phyloP scores from a whole-genome alignment of 495 filamentous ascomycete species.

The Mytilinidion resinicola region DNA sequence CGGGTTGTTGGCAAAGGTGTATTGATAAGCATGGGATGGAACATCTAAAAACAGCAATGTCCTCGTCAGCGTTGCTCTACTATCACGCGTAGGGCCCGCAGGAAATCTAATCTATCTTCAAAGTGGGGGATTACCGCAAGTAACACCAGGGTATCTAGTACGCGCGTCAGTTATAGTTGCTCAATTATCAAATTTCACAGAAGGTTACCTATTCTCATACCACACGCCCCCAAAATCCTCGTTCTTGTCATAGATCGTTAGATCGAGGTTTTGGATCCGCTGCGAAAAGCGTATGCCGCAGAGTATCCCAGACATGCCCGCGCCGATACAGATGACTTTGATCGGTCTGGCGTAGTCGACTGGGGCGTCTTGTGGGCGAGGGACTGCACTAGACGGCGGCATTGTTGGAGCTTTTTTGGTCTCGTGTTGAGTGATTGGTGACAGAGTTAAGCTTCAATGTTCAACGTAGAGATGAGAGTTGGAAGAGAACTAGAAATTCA shows the following conservation, averaged over 20 bases:
- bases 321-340: neutral
- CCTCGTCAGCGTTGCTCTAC: neutral
- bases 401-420: too few species aligned
- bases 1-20: constrained; percentile 13
- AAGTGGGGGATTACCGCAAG: too few species aligned
- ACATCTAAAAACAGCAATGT: constrained; percentile 5
- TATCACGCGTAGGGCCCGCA: too few species aligned
- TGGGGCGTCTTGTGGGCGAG: too few species aligned
- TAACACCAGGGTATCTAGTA: constrained; percentile 6
- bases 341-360: neutral
- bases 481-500: too few species aligned
- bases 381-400: too few species aligned
- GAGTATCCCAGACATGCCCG: neutral
- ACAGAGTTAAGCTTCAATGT: too few species aligned
- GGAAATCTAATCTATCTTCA: neutral
- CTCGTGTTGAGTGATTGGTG: too few species aligned
- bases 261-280: neutral
- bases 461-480: too few species aligned
- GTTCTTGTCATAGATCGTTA: constrained; percentile 40
- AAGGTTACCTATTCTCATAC: constrained; percentile 40
- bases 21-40: constrained; percentile 18
- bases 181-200: too few species aligned
- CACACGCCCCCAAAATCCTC: constrained; percentile 38
- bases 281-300: neutral
- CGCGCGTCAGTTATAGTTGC: neutral